Evolutionary conservation across 2,329 filamentous ascomycete species (phyloP), one percentile per base, ranked within the genome.

Genomic region (Xylaria sp.): DNA sequence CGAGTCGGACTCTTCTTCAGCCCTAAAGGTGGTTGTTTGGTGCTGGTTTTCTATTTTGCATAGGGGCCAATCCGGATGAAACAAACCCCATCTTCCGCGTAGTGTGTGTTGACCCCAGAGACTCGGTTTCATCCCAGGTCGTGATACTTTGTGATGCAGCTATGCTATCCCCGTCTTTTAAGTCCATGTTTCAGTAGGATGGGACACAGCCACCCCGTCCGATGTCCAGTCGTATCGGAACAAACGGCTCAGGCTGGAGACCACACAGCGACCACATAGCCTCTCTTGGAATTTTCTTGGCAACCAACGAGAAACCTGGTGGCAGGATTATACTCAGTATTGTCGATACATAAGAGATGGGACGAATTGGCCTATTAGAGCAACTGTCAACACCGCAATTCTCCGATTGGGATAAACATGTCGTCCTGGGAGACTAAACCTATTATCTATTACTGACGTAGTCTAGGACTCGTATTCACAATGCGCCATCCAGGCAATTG

Each of bases 131-230:
- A 61, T 39, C 28, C 39, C 60, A 23, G 54, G 55, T 23, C 23
- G 56, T 58, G 39, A 48, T 58, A 58, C 56, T 32, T 20, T 46
- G 8, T 23, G 23, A 34, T 32, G 56, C 25, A 58, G 28, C 56
- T 34, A 39, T 20, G 23, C 55, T 25, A 44, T 48, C 62, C 62
- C 62, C 66, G 62, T 68, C 61, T 65, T 55, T 57, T 68, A 59
- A 61, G 58, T 65, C 41, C 48, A 46, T 50, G 66, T 68, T 68
- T 68, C 66, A 68, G 54, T n/a, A 12, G 48, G 18, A 41, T 50
- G 50, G 20, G 20, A 37, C 66, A 66, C 66, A 62, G 62, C 62
- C 62, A 62, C 63, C 56, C 13, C 18, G 20, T 39, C 25, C 23
- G 52, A 25, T 34, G 39, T 44, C 63, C 56, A 55, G 28, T 23